Percentiles rank a stretch among this genome's conserved stretches.
These are phyloP conservation scores for Esteya vermicola DNA, from an alignment of 2,329 filamentous ascomycete species.

Conservation along the genomic window DNA sequence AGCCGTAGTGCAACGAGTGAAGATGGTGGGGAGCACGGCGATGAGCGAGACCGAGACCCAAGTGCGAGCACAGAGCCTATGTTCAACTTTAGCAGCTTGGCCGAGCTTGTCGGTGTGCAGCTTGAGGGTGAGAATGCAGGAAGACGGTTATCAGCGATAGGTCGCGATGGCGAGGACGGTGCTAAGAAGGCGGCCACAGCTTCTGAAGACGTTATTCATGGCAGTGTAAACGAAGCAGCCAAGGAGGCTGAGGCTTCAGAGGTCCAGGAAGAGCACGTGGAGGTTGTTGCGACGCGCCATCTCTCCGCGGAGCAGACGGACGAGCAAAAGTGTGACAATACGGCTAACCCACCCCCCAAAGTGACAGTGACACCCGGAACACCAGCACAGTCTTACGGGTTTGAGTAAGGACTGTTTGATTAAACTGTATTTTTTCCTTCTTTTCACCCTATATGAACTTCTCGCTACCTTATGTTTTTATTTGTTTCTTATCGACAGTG, in stretches of 20 bases:
- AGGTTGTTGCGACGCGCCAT: too few relatives aligned
- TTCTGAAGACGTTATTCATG: background rate
- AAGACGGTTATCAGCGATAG: conserved; percentile 15
- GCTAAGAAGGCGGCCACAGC: background rate
- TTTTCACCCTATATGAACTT: too few relatives aligned
- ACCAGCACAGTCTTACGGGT: conserved; percentile 18
- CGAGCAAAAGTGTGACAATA: background rate
- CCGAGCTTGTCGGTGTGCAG: conserved; percentile 63
- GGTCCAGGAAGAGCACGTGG: conserved; percentile 19
- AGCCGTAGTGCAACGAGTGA: conserved; percentile 26
- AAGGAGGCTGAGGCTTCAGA: conserved; percentile 22
- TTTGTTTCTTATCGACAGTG: too few relatives aligned
- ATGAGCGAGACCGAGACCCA: conserved; percentile 29
- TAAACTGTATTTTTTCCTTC: too few relatives aligned
- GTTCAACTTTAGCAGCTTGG: conserved; percentile 84
- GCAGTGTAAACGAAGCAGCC: background rate
- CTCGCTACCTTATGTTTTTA: too few relatives aligned
- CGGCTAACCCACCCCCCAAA: conserved; percentile 19
- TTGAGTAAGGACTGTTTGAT: conserved; percentile 3
- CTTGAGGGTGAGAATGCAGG: conserved; percentile 33
- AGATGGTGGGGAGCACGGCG: conserved; percentile 31
- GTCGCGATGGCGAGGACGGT: conserved; percentile 8
- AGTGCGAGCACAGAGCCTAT: conserved; percentile 54
- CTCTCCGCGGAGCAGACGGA: too few relatives aligned
- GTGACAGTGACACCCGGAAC: conserved; percentile 37